Conservation (phyloP, 495 filamentous ascomycete genomes). For the Neurospora sp. region DNA sequence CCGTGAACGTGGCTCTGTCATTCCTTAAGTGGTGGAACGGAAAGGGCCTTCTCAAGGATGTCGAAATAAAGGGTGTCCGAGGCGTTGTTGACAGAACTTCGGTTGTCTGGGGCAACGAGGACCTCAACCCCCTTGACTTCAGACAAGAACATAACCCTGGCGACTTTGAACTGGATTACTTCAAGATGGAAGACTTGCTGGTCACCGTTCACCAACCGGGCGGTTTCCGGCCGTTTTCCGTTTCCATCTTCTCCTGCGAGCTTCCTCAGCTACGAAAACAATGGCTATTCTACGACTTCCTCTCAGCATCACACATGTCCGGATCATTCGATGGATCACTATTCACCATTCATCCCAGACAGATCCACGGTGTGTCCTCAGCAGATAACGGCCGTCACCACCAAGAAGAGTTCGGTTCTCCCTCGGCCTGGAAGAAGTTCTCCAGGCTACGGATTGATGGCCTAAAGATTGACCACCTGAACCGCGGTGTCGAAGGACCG, state of each 20-base stretch:
- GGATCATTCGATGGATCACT: conserved; percentile 91
- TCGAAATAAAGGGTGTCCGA: conserved; percentile 89
- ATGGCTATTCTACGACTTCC: conserved; percentile 95
- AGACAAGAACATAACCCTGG: conserved; percentile 81
- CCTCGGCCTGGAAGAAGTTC: conserved; percentile 81
- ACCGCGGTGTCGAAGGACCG: conserved; percentile 84
- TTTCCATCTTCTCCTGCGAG: conserved; percentile 92
- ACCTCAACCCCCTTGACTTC: conserved; percentile 75
- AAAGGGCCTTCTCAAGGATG: conserved; percentile 81
- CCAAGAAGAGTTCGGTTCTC: conserved; percentile 32
- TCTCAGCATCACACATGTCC: conserved; percentile 91
- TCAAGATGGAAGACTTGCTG: conserved; percentile 89
- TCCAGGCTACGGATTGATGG: conserved; percentile 84
- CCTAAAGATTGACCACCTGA: conserved; percentile 90
- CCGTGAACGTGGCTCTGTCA: conserved; percentile 93
- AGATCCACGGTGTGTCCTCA: conserved; percentile 58
- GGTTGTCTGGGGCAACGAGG: conserved; percentile 59
- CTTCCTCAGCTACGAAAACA: conserved; percentile 88
- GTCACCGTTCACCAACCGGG: conserved; percentile 86
- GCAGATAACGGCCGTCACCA: conserved; percentile 35
- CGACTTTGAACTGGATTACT: conserved; percentile 92
- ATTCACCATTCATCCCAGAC: conserved; percentile 93
- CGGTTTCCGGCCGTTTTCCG: conserved; percentile 83
- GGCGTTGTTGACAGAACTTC: conserved; percentile 88
- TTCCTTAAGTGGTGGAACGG: conserved; percentile 98